Evolutionary conservation across 495 filamentous ascomycete species (phyloP).

Genomic region (Peziza echinospora): DNA sequence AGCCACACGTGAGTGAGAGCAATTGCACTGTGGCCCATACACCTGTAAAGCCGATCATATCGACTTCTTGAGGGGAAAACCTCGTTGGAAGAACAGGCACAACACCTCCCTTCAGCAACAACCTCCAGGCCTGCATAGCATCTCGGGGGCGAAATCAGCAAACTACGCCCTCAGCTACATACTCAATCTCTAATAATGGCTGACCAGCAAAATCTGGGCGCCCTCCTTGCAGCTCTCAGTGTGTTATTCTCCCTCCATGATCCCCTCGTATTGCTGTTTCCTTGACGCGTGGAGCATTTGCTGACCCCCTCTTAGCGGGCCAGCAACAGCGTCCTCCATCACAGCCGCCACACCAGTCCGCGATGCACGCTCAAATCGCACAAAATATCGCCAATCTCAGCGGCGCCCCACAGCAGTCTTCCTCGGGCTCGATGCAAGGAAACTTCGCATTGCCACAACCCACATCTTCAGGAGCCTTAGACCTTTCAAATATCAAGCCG

Average conservation of each 20-base stretch:
- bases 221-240: slow-evolving; percentile 18
- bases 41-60: too few species aligned
- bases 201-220: slow-evolving; percentile 17
- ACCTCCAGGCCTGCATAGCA: too few species aligned
- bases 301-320: neutral
- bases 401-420: slow-evolving; percentile 7
- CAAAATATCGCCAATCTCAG: slow-evolving; percentile 10
- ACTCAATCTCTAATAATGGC: slow-evolving; percentile 10
- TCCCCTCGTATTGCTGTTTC: neutral
- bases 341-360: slow-evolving; percentile 11
- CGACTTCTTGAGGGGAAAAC: too few species aligned
- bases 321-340: slow-evolving; percentile 3
- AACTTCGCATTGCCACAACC: slow-evolving; percentile 42
- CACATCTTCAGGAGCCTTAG: slow-evolving; percentile 42
- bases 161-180: neutral
- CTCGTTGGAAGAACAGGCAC: too few species aligned
- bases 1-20: too few species aligned
- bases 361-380: slow-evolving; percentile 7
- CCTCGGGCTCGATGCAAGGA: slow-evolving; percentile 9
- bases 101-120: too few species aligned
- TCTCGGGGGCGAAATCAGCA: too few species aligned
- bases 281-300: neutral
- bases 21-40: too few species aligned
- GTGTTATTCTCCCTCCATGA: slow-evolving; percentile 1
- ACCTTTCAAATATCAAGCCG: slow-evolving; percentile 53